These are phyloP conservation scores for Canavalia ensiformis DNA, from an alignment of 306 rosid species.

Conservation along the genomic window DNA sequence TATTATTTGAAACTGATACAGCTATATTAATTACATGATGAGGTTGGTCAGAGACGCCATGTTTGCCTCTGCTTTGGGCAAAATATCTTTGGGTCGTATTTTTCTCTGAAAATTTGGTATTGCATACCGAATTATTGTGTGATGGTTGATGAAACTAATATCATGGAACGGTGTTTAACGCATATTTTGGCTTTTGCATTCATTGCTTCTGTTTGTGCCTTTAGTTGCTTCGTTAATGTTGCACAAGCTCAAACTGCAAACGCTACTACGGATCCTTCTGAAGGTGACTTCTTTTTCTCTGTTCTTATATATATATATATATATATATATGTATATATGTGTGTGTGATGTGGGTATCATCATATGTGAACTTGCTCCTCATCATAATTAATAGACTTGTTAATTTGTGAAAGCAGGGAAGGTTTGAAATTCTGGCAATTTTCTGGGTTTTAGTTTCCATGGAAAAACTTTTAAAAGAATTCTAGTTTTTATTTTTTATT, in stretches of 20 bases:
- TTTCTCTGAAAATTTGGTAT: neutral
- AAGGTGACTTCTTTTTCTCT: constrained; percentile 50
- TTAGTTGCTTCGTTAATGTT: constrained; percentile 36
- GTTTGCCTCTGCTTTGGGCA: neutral
- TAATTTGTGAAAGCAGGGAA: too few relatives aligned
- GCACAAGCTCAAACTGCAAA: constrained; percentile 54
- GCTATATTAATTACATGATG: neutral
- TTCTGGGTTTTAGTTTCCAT: too few relatives aligned
- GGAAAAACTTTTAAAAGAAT: too few relatives aligned
- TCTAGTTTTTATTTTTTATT: too few relatives aligned
- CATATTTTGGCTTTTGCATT: neutral
- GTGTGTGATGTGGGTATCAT: too few relatives aligned
- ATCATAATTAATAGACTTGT: too few relatives aligned
- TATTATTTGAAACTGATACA: too few relatives aligned
- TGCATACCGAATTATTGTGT: neutral
- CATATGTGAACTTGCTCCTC: too few relatives aligned
- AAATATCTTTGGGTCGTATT: neutral
- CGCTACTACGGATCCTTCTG: constrained; percentile 67
- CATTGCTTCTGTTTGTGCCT: constrained; percentile 39
- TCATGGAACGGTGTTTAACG: neutral
- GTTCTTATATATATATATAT: too few relatives aligned
- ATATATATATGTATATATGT: too few relatives aligned
- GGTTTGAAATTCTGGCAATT: too few relatives aligned
- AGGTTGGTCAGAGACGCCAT: constrained; percentile 33
- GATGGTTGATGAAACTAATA: constrained; percentile 9